Conservation (phyloP, 768 basidiomycete species). For the Suillus luteus region DNA sequence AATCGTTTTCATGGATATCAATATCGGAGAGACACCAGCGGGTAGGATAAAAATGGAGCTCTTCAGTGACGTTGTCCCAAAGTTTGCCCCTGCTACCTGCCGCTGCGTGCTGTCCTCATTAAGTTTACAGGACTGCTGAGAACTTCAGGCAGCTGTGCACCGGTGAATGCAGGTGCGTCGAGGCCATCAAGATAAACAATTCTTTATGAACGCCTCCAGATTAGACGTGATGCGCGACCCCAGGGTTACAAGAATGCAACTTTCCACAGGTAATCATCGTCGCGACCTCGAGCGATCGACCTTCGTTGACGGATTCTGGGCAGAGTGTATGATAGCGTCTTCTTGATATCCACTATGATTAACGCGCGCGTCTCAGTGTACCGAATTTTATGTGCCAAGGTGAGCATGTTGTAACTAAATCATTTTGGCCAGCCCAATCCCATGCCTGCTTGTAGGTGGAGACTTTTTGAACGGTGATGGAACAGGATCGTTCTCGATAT, state of each 20-base stretch:
- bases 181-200: constrained; percentile 8
- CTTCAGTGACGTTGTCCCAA: constrained; percentile 94
- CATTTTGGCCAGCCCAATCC: constrained; percentile 6
- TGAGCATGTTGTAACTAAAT: constrained; percentile 24
- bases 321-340: constrained; percentile 64
- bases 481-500: constrained; percentile 95
- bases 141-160: constrained; percentile 98
- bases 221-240: constrained; percentile 64
- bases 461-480: constrained; percentile 96
- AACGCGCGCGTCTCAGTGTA: constrained; percentile 47
- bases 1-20: constrained; percentile 95
- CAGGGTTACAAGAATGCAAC: constrained; percentile 92
- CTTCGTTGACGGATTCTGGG: constrained; percentile 15
- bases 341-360: constrained; percentile 17
- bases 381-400: constrained; percentile 98
- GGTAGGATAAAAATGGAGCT: constrained; percentile 97
- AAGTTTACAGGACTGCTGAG: constrained; percentile 78
- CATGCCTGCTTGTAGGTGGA: constrained; percentile 55
- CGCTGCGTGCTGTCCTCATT: not conserved
- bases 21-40: constrained; percentile 95
- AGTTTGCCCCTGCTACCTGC: constrained; percentile 49
- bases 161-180: constrained; percentile 84
- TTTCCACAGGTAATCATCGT: constrained; percentile 75
- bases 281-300: constrained; percentile 5
- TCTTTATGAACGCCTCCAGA: constrained; percentile 17